phyloP scores from a whole-genome alignment of 179 eudicot species.

The Beta corolliflora region DNA sequence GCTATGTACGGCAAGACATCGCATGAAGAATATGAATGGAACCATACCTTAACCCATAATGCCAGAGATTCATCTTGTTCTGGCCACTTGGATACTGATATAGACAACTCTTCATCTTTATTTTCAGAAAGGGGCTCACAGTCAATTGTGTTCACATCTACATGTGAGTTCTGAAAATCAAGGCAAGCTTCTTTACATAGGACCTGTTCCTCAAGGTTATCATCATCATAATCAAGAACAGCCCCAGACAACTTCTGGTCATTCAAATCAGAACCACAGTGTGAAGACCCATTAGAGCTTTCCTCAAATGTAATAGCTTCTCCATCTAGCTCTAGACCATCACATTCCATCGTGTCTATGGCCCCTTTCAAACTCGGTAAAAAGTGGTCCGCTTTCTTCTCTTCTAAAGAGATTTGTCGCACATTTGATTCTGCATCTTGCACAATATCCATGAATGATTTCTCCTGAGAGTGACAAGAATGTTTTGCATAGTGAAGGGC shows the following conservation, averaged over 20 bases:
- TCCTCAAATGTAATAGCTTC: slow-evolving; percentile 38
- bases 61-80: slow-evolving; percentile 73
- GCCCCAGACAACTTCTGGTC: slow-evolving; percentile 42
- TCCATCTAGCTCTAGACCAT: slow-evolving; percentile 35
- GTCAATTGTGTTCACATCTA: slow-evolving; percentile 57
- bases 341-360: slow-evolving; percentile 34
- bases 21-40: background rate
- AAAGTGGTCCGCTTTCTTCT: slow-evolving; percentile 36
- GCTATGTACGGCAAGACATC: slow-evolving; percentile 6
- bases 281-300: slow-evolving; percentile 37
- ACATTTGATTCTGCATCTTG: slow-evolving; percentile 42
- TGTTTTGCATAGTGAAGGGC: slow-evolving; percentile 46
- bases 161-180: slow-evolving; percentile 55
- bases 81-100: slow-evolving; percentile 51
- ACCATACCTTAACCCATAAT: slow-evolving; percentile 93
- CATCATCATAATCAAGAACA: slow-evolving; percentile 55
- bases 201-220: slow-evolving; percentile 41
- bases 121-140: slow-evolving; percentile 40
- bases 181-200: slow-evolving; percentile 43
- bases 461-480: slow-evolving; percentile 51
- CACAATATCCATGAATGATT: slow-evolving; percentile 39
- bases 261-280: slow-evolving; percentile 41
- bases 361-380: slow-evolving; percentile 35
- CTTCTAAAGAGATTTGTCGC: slow-evolving; percentile 34
- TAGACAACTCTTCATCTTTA: slow-evolving; percentile 48